Evolutionary conservation across 1,284 basidiomycete genomes (phyloP).

Genomic region (Wallemia mellicola): DNA sequence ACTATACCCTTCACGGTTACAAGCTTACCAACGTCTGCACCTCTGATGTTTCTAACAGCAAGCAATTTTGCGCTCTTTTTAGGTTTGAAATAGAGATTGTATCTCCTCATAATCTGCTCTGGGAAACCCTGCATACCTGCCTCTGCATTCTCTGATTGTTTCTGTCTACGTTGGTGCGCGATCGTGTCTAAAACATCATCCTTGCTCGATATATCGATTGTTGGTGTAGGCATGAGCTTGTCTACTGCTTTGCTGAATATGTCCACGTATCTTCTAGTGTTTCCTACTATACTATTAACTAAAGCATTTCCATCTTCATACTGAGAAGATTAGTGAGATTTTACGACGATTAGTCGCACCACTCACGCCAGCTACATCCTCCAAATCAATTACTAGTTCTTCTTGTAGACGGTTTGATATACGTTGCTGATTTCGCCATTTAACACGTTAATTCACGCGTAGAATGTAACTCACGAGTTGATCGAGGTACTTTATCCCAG

Average conservation of each 20-base stretch:
- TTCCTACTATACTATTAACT: constrained; percentile 42
- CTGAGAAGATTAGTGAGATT: constrained; percentile 13
- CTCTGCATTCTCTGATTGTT: constrained; percentile 46
- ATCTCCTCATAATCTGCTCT: constrained; percentile 64
- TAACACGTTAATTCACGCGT: constrained; percentile 8
- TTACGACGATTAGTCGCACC: constrained; percentile 4
- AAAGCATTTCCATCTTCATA: constrained; percentile 38
- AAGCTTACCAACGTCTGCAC: constrained; percentile 55
- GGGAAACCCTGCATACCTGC: constrained; percentile 35
- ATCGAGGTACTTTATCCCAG: constrained; percentile 49
- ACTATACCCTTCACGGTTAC: constrained; percentile 94
- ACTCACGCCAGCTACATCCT: constrained; percentile 38
- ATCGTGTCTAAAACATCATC: constrained; percentile 87
- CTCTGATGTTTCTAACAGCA: constrained; percentile 72
- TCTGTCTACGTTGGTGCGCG: constrained; percentile 62
- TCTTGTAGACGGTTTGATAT: constrained; percentile 79
- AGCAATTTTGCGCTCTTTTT: constrained; percentile 37
- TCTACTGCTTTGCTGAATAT: constrained; percentile 80
- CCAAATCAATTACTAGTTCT: constrained; percentile 47
- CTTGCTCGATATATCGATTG: constrained; percentile 55
- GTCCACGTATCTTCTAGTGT: constrained; percentile 66
- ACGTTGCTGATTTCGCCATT: constrained; percentile 28
- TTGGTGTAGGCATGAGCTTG: constrained; percentile 52
- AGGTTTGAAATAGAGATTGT: constrained; percentile 81
- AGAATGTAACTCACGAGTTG: constrained; percentile 35